Base-by-base conservation (phyloP, 2,329 filamentous ascomycete species). In the Colletotrichum horii region DNA sequence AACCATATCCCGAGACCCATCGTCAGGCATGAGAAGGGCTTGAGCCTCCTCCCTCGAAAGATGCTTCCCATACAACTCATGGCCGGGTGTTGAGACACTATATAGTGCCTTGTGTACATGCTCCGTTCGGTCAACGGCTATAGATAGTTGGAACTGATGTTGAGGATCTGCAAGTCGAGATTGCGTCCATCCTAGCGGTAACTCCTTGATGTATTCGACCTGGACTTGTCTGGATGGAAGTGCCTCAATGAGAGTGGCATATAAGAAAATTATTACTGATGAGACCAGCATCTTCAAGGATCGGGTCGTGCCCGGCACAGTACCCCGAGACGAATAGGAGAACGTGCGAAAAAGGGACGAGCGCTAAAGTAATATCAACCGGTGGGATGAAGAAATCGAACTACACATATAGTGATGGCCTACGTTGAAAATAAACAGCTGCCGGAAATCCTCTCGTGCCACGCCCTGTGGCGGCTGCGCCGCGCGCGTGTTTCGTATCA, bases 31-130 rank as follows among this genome's bases (percentile, higher is more conserved):
- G 28, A 91, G 84, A 77, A 91, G 85, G 12, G 84, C 83, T 70
- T 87, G 86, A 70, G 90, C 87, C 76, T 89, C 86, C 12, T 88
- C 83, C 9, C 87, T 85, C 19, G 84, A 82, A 77, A 90, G 85
- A 77, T 90, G 86, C 58, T 86, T 83, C 22, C 90, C 89, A 74
- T 91, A 91, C 22, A 83, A 84, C 2, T 80, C 71, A 71, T 88
- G 84, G 6, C 81, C 83, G 0, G 89, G 89, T 1, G 88, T 87
- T 3, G 89, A 89, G 77, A 91, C 86, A 26, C 88, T 83, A 58
- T 86, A 77, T 14, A 91, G 82, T 3, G 86, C 84, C 64, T 85
- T 81, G 70, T 89, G 88, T 30, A 91, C 72, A 11, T 75, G 68
- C 4, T n/a, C 14, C 15, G 68, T 71, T 28, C 68, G 65, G 8